These are phyloP conservation scores for Climacium dendroides DNA, from an alignment of 225 moss, liverwort and hornwort genomes.

Conservation along the genomic window DNA sequence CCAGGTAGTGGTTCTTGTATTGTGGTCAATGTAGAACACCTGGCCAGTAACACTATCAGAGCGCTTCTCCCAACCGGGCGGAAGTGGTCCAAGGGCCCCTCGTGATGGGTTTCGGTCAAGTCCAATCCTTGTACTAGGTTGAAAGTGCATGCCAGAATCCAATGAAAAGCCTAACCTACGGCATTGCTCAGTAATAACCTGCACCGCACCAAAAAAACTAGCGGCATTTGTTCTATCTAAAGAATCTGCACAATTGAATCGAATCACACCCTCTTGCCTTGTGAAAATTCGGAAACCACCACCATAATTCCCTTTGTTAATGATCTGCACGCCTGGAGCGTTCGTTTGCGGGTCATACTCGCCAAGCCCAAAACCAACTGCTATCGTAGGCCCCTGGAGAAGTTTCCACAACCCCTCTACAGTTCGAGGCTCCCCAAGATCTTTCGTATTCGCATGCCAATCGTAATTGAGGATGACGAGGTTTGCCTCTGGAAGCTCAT, in stretches of 20 bases:
- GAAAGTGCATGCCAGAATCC: conserved; percentile 54
- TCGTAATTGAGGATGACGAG: conserved; percentile 70
- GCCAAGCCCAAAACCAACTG: conserved; percentile 70
- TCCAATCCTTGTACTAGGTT: conserved; percentile 34
- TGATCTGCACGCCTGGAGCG: conserved; percentile 30
- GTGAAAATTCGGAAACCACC: conserved; percentile 52
- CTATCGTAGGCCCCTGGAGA: conserved; percentile 62
- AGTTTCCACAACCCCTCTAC: conserved; percentile 79
- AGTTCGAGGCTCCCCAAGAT: conserved; percentile 77
- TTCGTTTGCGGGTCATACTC: conserved; percentile 50
- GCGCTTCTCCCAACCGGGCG: conserved; percentile 93
- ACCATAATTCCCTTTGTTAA: conserved; percentile 45
- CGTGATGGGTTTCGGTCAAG: conserved; percentile 45
- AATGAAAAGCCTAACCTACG: conserved; percentile 68
- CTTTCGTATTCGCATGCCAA: conserved; percentile 92
- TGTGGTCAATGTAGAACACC: conserved; percentile 90
- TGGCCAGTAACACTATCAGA: conserved; percentile 85
- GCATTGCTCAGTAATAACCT: conserved; percentile 93
- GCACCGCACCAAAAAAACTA: conserved; percentile 95
- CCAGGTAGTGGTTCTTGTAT: conserved; percentile 91
- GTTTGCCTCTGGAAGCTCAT: conserved; percentile 70
- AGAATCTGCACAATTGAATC: conserved; percentile 98
- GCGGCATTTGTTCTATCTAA: conserved; percentile 97
- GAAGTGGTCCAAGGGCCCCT: conserved; percentile 71
- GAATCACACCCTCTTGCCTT: conserved; percentile 83